Percentiles rank a stretch among this genome's conserved stretches.
Conservation (phyloP, 2,329 filamentous ascomycete species). For the Gnomoniopsis smithogilvyi region DNA sequence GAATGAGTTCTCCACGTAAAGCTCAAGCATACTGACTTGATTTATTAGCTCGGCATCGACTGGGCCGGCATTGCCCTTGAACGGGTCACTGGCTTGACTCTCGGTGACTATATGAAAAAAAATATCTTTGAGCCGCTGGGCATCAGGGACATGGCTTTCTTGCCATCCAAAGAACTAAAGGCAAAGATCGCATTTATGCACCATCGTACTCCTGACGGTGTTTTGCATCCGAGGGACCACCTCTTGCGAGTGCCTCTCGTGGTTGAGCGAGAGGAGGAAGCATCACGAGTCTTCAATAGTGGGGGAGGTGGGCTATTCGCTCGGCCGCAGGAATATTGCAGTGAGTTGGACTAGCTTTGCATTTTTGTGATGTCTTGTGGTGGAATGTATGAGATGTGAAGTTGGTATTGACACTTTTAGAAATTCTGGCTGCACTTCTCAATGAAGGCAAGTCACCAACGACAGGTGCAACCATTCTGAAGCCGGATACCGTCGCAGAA, state of each 20-base stretch:
- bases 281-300: slow-evolving; percentile 42
- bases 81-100: slow-evolving; percentile 33
- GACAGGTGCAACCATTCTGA: slow-evolving; percentile 50
- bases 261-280: slow-evolving; percentile 33
- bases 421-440: slow-evolving; percentile 55
- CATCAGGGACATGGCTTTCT: slow-evolving; percentile 45
- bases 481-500: slow-evolving; percentile 50
- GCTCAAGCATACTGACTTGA: not conserved
- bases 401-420: slow-evolving; percentile 25
- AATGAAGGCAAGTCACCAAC: slow-evolving; percentile 58
- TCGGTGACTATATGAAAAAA: slow-evolving; percentile 42
- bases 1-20: not conserved
- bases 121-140: slow-evolving; percentile 42
- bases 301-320: slow-evolving; percentile 57
- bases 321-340: slow-evolving; percentile 51
- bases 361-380: not conserved
- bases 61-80: slow-evolving; percentile 47
- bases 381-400: not conserved
- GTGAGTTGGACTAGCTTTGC: slow-evolving; percentile 31
- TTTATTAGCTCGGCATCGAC: slow-evolving; percentile 41
- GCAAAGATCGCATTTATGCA: slow-evolving; percentile 53
- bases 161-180: slow-evolving; percentile 50
- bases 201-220: slow-evolving; percentile 41
- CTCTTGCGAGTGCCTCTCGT: slow-evolving; percentile 39
- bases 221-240: slow-evolving; percentile 40